Evolutionary conservation across 1,284 basidiomycete genomes (phyloP), one percentile per base, ranked within the genome.

Genomic region (Fistulinella staudtii): DNA sequence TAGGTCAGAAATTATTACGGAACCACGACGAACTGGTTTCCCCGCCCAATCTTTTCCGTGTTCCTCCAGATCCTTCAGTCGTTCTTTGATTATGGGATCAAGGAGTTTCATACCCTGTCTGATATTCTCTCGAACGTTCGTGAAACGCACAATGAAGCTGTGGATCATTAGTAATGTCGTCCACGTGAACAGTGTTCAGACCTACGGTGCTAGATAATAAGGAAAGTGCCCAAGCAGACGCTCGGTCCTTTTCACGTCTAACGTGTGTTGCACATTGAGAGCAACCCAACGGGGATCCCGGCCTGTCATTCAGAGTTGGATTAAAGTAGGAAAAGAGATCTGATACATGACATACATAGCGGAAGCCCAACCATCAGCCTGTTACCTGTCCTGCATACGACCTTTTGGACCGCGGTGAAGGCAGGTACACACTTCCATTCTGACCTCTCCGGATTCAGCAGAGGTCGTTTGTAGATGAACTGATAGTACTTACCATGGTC

Each of bases 351-450:
- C 61, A 9, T 42, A 70, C 70, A 71, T 10, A 68, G 43, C 7
- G 67, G 68, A 15, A 63, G 51, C 3, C 70, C 69, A 22, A 70
- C 65, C 41, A 71, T 69, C 9, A 67, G 42, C 14, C 71, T 59
- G 42, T 68, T 70, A 34, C 55, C 66, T n/a, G 58, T 51, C 22
- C 64, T 54, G 29, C 59, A 56, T 5, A 69, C 53, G 6, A 69
- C 55, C 13, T 58, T 21, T 36, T 44, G 53, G 13, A 61, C 30
- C 23, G 41, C 47, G 2, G 41, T 30, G 2, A 61, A 13, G 15
- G 46, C 54, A 0, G 51, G 50, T 6, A 64, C 25, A n/a, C 39
- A 40, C 22, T 49, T 54, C 64, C 64, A 65, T 20, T 60, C 63
- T 67, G 41, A 10, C 34, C 6, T 15, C 24, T 23, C 15, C 7